Evolutionary conservation across 306 rosid species (phyloP), one percentile per base, ranked within the genome.

Genomic region (Castanospermum australe): DNA sequence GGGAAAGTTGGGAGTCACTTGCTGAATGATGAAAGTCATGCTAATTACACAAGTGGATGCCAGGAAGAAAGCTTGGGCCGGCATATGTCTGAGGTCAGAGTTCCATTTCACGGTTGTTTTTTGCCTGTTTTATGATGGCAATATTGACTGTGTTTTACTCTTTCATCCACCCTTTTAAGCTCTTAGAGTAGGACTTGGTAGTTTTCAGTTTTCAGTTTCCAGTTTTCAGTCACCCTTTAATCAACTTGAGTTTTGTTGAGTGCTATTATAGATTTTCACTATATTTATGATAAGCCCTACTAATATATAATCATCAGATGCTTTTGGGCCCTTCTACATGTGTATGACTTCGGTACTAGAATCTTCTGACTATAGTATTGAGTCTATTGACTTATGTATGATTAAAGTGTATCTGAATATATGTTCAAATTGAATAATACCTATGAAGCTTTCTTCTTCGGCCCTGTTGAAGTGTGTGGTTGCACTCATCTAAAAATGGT

Each of bases 81-180:
- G 67, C 86, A 84, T 56, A 78, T 89, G 85, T 87, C 94, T 4
- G 91, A 96, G 99, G 99, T 96, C 48, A 83, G 92, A 80, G 44
- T 71, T 74, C 63, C 47, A 64, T 83, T 76, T 38, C 45, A 54
- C 22, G 28, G 18, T 75, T 56, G 41, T 55, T 82, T 65, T 55
- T 42, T 63, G 57, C 39, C 55, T 50, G 1, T 67, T 59, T 77
- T 52, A 21, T 38, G 35, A 41, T 82, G 75, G 41, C 45, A 10
- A 18, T 67, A 18, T 66, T 55, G 20, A 59, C 41, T 78, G 56
- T 45, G 60, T 63, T 68, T 78, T 73, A 55, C 72, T 54, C 32
- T 79, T 75, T 62, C 48, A 59, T 55, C 25, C 75, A 62, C 77
- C 77, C 67, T 65, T 85, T 45, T 47, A 33, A 63, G 21, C 76